Evolutionary conservation across 1,139 yeast species (phyloP), one percentile per base, ranked within the genome.

Genomic region (Insectozyma bohioensis): DNA sequence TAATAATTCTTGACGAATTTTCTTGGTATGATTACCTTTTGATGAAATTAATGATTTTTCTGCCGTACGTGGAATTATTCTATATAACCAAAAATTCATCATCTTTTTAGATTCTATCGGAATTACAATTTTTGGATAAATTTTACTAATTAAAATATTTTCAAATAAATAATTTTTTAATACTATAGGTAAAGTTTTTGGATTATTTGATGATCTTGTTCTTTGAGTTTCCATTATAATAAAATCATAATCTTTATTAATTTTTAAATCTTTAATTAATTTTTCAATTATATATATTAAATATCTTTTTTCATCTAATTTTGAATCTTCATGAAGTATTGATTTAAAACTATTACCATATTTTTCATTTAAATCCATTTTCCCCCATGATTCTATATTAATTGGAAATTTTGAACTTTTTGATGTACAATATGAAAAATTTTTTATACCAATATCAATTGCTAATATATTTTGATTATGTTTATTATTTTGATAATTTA

Each of bases 371-470:
- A 47, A 35, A 40, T 66, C 51, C 8, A 56, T 12, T 29, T 63
- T 63, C 29, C 52, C 49, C 73, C 73, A 67, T 12, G 43, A 39
- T 20, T 30, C 38, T 5, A 35, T 28, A 5, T 19, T 29, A 10
- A 31, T 11, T 3, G 45, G 52, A 31, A 33, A 35, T 15, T 20
- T 32, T 23, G 47, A 34, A 4, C 38, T 35, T 20, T 37, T 30
- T 10, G 56, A 41, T 30, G 52, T 52, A 45, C 73, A 67, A 41
- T 57, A 66, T 3, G 70, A 56, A 37, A 67, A 64, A 47, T 67
- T 66, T 46, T 66, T 67, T 34, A 67, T 47, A 5, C 74, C 74
- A 10, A 67, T 54, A 40, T 67, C 74, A 9, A 67, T 52, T 9
- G 68, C 51, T 25, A 56, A 43, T 20, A 39, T 41, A 10, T 39